phyloP scores from a whole-genome alignment of 2,329 filamentous ascomycete genomes.

The Monilinia laxa region DNA sequence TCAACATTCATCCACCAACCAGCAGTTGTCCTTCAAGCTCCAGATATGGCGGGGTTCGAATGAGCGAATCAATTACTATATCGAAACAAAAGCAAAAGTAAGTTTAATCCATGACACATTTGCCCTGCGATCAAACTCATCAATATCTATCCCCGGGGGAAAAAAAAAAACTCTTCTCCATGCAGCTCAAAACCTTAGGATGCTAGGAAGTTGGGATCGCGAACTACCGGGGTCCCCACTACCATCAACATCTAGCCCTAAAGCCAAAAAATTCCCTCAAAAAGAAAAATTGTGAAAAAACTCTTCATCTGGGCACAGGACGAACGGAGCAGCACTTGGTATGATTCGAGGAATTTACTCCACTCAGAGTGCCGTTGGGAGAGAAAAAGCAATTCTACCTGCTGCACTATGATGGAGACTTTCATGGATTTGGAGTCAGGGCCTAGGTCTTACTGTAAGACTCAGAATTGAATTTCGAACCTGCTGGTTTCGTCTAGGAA shows the following conservation, averaged over 20 bases:
- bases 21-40: neutral
- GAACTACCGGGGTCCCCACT: conserved; percentile 1
- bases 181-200: conserved; percentile 2
- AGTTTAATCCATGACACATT: neutral
- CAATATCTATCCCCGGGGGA: neutral
- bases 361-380: neutral
- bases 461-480: neutral
- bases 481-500: neutral
- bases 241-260: neutral
- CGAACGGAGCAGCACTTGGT: neutral
- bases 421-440: neutral
- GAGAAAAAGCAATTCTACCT: neutral
- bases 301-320: neutral
- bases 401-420: neutral
- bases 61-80: no score
- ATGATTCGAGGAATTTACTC: neutral
- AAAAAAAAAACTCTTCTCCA: conserved; percentile 7
- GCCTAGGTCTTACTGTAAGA: neutral
- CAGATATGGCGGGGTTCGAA: neutral
- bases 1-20: neutral
- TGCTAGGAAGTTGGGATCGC: neutral
- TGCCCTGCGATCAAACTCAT: neutral
- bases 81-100: neutral
- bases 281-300: conserved; percentile 3
- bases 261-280: neutral